These are phyloP conservation scores for Hordeum pubiflorum DNA, from an alignment of 202 grass and related monocot genomes.

Conservation along the genomic window DNA sequence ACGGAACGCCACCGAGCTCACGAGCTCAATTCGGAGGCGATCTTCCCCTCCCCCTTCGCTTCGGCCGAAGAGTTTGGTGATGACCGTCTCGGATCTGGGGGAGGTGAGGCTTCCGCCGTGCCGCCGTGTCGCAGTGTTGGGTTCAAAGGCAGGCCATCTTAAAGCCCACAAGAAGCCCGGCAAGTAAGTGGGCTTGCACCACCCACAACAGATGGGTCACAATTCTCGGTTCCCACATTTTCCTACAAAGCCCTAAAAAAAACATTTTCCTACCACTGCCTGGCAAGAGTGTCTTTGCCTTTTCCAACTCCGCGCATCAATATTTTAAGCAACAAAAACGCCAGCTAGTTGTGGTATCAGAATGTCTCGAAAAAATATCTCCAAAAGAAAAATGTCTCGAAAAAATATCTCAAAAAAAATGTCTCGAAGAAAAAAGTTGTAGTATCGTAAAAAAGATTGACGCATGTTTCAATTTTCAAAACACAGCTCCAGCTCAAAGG, in stretches of 20 bases:
- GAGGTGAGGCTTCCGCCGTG: not conserved
- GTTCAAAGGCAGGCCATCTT: not conserved
- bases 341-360: not conserved
- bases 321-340: not conserved
- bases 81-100: constrained; percentile 36
- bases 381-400: too few species aligned
- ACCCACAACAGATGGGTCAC: not conserved
- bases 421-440: too few species aligned
- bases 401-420: too few species aligned
- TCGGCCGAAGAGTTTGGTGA: constrained; percentile 3
- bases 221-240: not conserved
- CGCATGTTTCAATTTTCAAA: constrained; percentile 21
- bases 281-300: not conserved
- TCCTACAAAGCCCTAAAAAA: too few species aligned
- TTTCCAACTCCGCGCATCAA: not conserved
- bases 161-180: not conserved
- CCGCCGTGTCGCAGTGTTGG: not conserved
- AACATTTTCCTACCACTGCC: not conserved
- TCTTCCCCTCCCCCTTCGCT: not conserved
- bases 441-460: not conserved
- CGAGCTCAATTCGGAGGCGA: constrained; percentile 1
- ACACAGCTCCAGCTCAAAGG: constrained; percentile 6
- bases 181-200: not conserved
- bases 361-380: too few species aligned
- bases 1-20: not conserved